phyloP scores from a whole-genome alignment of 176 grass and related monocot genomes.

The Cymbopogon citratus region DNA sequence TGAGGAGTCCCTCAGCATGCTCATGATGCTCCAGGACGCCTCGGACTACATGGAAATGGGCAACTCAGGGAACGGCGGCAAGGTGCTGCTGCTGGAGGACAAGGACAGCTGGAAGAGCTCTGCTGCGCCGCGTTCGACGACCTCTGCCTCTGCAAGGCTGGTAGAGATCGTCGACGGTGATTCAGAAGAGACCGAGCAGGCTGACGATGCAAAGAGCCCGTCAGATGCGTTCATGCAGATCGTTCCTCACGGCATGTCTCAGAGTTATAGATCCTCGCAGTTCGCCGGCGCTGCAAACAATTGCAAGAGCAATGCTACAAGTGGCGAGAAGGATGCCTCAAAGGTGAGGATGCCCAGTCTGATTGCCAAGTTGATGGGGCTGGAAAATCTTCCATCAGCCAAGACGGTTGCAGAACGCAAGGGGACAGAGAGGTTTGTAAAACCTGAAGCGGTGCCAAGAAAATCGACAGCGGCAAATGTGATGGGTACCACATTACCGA shows the following conservation, averaged over 20 bases:
- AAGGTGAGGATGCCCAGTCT: slow-evolving; percentile 73
- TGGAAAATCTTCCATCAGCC: slow-evolving; percentile 65
- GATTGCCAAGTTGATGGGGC: slow-evolving; percentile 91
- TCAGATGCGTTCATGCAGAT: slow-evolving; percentile 40
- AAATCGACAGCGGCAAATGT: background rate
- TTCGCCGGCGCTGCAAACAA: background rate
- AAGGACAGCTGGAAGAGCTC: slow-evolving; percentile 41
- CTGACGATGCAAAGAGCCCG: slow-evolving; percentile 8
- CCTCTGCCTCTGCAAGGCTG: slow-evolving; percentile 30
- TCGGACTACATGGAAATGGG: slow-evolving; percentile 70
- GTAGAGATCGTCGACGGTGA: slow-evolving; percentile 37
- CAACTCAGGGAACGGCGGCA: slow-evolving; percentile 43
- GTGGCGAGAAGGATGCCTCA: slow-evolving; percentile 22
- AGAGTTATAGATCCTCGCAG: slow-evolving; percentile 16
- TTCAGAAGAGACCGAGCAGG: slow-evolving; percentile 14
- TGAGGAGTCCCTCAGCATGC: slow-evolving; percentile 81
- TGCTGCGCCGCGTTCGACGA: background rate
- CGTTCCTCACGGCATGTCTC: slow-evolving; percentile 36
- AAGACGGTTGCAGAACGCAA: slow-evolving; percentile 26
- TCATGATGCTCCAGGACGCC: slow-evolving; percentile 78
- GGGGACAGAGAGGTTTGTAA: slow-evolving; percentile 44
- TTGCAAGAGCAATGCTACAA: slow-evolving; percentile 15
- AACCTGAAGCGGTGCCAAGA: slow-evolving; percentile 35
- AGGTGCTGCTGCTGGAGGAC: slow-evolving; percentile 62
- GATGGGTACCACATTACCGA: slow-evolving; percentile 18